Conservation (phyloP, 345 rosid genomes). For the Euphorbia tirucalli region DNA sequence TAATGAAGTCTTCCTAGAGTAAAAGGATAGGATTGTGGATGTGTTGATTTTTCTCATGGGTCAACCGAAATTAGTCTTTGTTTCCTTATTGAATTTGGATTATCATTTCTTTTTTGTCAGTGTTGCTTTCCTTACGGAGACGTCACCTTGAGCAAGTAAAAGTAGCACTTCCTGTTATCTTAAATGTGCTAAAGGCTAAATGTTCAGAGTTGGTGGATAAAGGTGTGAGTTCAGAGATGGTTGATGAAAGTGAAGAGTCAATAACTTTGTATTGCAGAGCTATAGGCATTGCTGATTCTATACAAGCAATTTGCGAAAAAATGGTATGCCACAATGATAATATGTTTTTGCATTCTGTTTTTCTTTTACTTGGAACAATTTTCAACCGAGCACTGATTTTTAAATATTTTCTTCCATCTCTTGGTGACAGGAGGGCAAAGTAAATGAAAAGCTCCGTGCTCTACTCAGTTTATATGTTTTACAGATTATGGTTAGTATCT, state of each 20-base stretch:
- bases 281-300: conserved; percentile 55
- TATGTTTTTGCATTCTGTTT: conserved; percentile 16
- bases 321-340: conserved; percentile 43
- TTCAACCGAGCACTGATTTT: conserved; percentile 4
- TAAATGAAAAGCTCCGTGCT: conserved; percentile 51
- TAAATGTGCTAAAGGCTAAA: conserved; percentile 51
- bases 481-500: conserved; percentile 64
- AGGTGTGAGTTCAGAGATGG: conserved; percentile 39
- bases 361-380: conserved; percentile 4
- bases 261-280: conserved; percentile 55
- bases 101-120: conserved; percentile 43
- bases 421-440: conserved; percentile 48
- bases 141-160: conserved; percentile 77
- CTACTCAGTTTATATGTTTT: conserved; percentile 71
- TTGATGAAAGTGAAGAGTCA: conserved; percentile 31
- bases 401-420: not conserved
- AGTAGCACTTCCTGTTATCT: conserved; percentile 59
- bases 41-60: too few species aligned
- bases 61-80: not conserved
- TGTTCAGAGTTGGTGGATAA: conserved; percentile 36
- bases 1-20: not conserved
- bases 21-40: not conserved
- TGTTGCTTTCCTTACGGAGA: conserved; percentile 53
- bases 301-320: conserved; percentile 47
- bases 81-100: not conserved